A percentile compares a stretch with the other conserved stretches of the same genome.
phyloP scores from a whole-genome alignment of 2,329 filamentous ascomycete genomes.

The Verticillium isaacii region DNA sequence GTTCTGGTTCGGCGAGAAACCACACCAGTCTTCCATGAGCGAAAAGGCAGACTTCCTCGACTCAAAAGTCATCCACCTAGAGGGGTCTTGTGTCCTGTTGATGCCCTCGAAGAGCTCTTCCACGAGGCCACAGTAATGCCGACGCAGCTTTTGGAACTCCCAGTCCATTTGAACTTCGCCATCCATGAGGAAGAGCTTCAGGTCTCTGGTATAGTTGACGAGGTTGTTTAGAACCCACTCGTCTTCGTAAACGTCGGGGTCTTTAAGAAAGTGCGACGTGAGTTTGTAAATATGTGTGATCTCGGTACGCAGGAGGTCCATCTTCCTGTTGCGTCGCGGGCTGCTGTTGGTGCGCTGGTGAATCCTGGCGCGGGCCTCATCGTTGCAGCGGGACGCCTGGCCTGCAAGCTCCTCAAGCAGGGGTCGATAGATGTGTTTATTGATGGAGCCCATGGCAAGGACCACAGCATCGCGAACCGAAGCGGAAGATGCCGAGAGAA shows the following conservation, averaged over 20 bases:
- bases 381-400: constrained; percentile 78
- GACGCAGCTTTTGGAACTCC: constrained; percentile 86
- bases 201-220: constrained; percentile 82
- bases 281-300: constrained; percentile 95
- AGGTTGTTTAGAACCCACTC: constrained; percentile 90
- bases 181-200: constrained; percentile 93
- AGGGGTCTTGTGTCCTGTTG: constrained; percentile 76
- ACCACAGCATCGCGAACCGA: constrained; percentile 89
- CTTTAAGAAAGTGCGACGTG: constrained; percentile 81
- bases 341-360: constrained; percentile 84
- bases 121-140: constrained; percentile 90
- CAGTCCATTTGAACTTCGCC: constrained; percentile 91
- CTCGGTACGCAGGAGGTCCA: constrained; percentile 84
- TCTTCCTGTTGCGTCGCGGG: constrained; percentile 74
- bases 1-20: constrained; percentile 85
- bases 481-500: constrained; percentile 73
- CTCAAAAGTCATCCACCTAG: constrained; percentile 96
- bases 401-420: constrained; percentile 86
- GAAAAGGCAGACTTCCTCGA: constrained; percentile 92
- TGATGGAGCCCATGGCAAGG: constrained; percentile 87
- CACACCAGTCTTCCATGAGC: constrained; percentile 99
- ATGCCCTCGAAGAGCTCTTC: constrained; percentile 92
- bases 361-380: constrained; percentile 80
- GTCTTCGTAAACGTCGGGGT: constrained; percentile 73
- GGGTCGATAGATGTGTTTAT: constrained; percentile 86